Evolutionary conservation across 805 yeast species (phyloP), one percentile per base, ranked within the genome.

Genomic region (Yamadazyma takamatsuzukensis): DNA sequence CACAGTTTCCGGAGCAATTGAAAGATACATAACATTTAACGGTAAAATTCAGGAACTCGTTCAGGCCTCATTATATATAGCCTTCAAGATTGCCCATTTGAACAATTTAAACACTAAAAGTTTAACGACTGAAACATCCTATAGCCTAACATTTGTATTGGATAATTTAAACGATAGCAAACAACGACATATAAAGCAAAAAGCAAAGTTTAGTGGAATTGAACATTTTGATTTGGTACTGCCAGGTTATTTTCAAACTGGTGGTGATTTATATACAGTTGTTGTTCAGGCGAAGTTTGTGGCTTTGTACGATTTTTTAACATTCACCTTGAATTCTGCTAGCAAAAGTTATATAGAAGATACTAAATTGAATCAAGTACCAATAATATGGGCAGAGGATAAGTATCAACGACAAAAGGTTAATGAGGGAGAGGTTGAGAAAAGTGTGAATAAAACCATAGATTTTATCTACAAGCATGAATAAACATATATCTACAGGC

Each of bases 101-200:
- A 64, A 64, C 33, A 56, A 54, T 25, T 23, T 54, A 7, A 34
- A 45, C 14, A 36, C 43, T 6, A 33, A 33, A 18, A 51, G 52
- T 28, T 53, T 44, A 34, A 64, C 67, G n/a, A 1, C 52, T 65
- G 27, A 62, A 61, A 32, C 56, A 63, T 2, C 31, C 45, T 18
- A 61, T 59, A 36, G 61, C 61, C 39, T 22, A 18, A n/a, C 16
- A 7, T 3, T 36, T 25, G 18, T 29, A 7, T 15, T 18, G n/a
- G 33, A 36, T 17, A 22, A 29, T 10, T 12, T 36, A 8, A 28
- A 33, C 18, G 15, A 17, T 24, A 39, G 38, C 21, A 32, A 40
- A 19, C 18, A 19, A 2, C 23, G 37, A 30, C 45, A 41, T 24
- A 33, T 41, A 2, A 39, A 38, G n/a, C 42, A 36, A 17, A 30